phyloP scores from a whole-genome alignment of 2,329 filamentous ascomycete genomes.

The Penicillium corylophilum region DNA sequence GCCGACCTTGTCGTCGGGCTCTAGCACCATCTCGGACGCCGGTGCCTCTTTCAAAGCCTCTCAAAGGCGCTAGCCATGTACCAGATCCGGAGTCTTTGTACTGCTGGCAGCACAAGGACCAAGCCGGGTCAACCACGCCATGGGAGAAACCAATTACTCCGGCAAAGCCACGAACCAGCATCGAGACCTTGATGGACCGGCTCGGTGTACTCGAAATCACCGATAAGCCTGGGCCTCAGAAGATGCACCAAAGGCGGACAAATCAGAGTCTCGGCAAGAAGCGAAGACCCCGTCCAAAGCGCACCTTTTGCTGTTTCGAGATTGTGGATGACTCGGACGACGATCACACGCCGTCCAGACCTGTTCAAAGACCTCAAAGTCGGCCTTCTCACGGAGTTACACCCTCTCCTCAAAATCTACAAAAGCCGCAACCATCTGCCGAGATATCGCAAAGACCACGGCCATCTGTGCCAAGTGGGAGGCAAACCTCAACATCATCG shows the following conservation, averaged over 20 bases:
- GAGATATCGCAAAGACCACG: constrained; percentile 12
- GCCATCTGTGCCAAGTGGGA: constrained; percentile 14
- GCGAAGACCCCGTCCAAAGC: constrained; percentile 19
- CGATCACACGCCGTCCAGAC: constrained; percentile 22
- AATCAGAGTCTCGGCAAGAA: constrained; percentile 14
- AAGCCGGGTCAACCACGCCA: constrained; percentile 52
- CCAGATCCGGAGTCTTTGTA: constrained; percentile 55
- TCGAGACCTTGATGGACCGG: constrained; percentile 82
- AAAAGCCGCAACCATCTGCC: constrained; percentile 1
- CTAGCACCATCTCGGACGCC: constrained; percentile 52
- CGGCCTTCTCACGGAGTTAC: constrained; percentile 6
- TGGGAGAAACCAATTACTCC: constrained; percentile 31
- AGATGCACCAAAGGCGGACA: constrained; percentile 3
- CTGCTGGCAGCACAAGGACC: constrained; percentile 95
- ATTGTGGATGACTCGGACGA: constrained; percentile 28
- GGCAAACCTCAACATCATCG: constrained; percentile 27
- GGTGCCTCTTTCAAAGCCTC: constrained; percentile 21
- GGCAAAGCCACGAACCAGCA: constrained; percentile 68
- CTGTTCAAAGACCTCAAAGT: constrained; percentile 20
- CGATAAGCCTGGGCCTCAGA: constrained; percentile 8
- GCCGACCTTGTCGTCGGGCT: constrained; percentile 77
- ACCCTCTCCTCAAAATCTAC: constrained; percentile 7
- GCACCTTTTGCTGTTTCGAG: constrained; percentile 35
- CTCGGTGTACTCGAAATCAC: constrained; percentile 72
- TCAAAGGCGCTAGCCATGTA: constrained; percentile 21